Conservation (phyloP, 305 asterid species). For the Fraxinus angustifolia region DNA sequence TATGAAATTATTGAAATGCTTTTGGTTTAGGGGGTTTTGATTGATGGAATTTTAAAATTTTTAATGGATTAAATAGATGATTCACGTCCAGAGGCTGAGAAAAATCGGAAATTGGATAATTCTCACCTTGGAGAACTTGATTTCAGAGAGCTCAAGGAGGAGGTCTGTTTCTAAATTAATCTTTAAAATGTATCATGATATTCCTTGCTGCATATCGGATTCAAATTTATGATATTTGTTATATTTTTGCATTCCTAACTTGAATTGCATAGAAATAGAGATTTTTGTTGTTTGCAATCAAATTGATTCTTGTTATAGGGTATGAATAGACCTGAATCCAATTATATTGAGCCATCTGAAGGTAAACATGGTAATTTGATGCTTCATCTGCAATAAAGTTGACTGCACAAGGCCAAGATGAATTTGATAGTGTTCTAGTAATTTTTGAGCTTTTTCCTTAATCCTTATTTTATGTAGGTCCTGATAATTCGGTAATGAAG, state of each 20-base stretch:
- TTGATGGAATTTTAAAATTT: neutral
- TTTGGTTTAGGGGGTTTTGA: neutral
- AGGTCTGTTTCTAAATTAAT: conserved; percentile 39
- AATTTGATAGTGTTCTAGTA: neutral
- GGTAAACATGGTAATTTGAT: neutral
- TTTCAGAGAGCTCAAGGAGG: conserved; percentile 46
- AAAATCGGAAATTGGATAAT: conserved; percentile 23
- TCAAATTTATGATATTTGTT: neutral
- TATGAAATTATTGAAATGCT: neutral
- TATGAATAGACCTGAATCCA: neutral
- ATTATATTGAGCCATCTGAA: neutral
- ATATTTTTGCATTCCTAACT: neutral
- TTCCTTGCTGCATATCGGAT: neutral
- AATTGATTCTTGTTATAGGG: neutral
- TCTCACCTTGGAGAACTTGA: conserved; percentile 27
- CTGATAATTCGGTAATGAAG: neutral
- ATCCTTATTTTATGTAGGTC: neutral
- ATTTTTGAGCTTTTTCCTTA: neutral
- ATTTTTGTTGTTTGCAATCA: neutral
- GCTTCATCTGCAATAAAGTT: neutral
- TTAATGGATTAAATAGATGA: conserved; percentile 23
- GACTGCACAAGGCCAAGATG: neutral
- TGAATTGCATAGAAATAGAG: neutral
- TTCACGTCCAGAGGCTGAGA: conserved; percentile 31
- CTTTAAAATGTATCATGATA: neutral